Conservation (phyloP, 495 filamentous ascomycete genomes). For the Hypomontagnella submonticulosa region DNA sequence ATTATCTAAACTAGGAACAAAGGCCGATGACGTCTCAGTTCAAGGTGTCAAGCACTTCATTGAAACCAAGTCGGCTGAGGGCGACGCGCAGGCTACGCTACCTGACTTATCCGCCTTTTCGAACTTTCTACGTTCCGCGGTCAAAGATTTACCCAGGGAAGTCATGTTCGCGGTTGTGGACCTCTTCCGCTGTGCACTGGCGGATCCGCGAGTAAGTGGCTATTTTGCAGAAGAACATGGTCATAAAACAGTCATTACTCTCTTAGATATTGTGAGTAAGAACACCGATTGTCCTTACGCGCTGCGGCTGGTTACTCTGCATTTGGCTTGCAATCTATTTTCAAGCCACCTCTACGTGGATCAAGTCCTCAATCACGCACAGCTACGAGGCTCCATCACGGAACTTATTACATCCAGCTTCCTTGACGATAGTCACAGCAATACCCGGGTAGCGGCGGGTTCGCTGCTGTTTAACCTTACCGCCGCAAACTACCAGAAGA, state of each 20-base stretch:
- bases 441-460: slow-evolving; percentile 77
- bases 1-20: slow-evolving; percentile 73
- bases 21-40: slow-evolving; percentile 64
- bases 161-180: slow-evolving; percentile 83
- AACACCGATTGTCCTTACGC: slow-evolving; percentile 73
- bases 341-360: slow-evolving; percentile 67
- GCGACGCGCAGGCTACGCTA: slow-evolving; percentile 68
- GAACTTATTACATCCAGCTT: slow-evolving; percentile 64
- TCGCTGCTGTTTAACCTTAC: slow-evolving; percentile 87
- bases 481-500: slow-evolving; percentile 71
- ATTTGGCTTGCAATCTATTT: slow-evolving; percentile 70
- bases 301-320: slow-evolving; percentile 81
- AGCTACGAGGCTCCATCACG: slow-evolving; percentile 54
- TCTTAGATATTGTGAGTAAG: slow-evolving; percentile 69
- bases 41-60: slow-evolving; percentile 72
- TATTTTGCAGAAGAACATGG: slow-evolving; percentile 81
- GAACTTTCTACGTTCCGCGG: slow-evolving; percentile 60
- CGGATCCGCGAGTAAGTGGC: slow-evolving; percentile 85
- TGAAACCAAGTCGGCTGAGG: slow-evolving; percentile 61
- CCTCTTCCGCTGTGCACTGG: slow-evolving; percentile 78
- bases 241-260: slow-evolving; percentile 69
- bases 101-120: slow-evolving; percentile 68
- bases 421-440: slow-evolving; percentile 63
- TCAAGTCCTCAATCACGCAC: slow-evolving; percentile 52
- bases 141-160: slow-evolving; percentile 64